Base-by-base conservation (phyloP, 2,329 filamentous ascomycete species). In the Botrytis deweyae region DNA sequence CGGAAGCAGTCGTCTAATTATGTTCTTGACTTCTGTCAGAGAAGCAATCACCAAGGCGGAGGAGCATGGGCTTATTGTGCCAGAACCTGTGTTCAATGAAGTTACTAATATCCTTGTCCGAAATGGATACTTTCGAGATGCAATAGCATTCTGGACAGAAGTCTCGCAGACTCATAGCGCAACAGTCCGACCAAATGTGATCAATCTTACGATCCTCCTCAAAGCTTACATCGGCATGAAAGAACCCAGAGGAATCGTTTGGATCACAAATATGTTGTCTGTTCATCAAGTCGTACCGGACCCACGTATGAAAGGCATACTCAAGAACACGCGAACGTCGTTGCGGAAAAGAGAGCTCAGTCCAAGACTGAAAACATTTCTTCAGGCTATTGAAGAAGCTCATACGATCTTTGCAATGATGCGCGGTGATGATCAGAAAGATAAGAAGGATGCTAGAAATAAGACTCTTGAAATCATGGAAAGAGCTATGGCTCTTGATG, bases 71-170 rank as follows among this genome's bases (percentile, higher is more conserved):
- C 70, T 80, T n/a, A 67, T 65, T 5, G 63, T 81, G 14, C 74
- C 79, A 44, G 69, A 74, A 29, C 18, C 29, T 38, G 74, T 80
- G 10, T 72, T 80, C 6, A 81, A 78, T 22, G 78, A 80, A 38
- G 75, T 78, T 3, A 75, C 78, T 16, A 79, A 76, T 52, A 72
- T 76, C 44, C 76, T 82, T 20, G 75, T 78, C 18, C 74, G 67
- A 40, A 72, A 70, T 25, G 75, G 77, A 4, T 49, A 72, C 8
- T 74, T 74, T 63, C 71, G 65, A 9, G 59, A 75, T n/a, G 79
- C 79, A n/a, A 68, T 81, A 40, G 74, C 78, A 33, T 76, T 81
- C 25, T 82, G 79, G 80, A 73, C 75, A 10, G 74, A 75, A 38
- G 74, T 80, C 66, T 78, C 78, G 61, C 61, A 63, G 38, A 75